Conservation (phyloP, 164 flowering plant genomes). For the Chimonanthus salicifolius region DNA sequence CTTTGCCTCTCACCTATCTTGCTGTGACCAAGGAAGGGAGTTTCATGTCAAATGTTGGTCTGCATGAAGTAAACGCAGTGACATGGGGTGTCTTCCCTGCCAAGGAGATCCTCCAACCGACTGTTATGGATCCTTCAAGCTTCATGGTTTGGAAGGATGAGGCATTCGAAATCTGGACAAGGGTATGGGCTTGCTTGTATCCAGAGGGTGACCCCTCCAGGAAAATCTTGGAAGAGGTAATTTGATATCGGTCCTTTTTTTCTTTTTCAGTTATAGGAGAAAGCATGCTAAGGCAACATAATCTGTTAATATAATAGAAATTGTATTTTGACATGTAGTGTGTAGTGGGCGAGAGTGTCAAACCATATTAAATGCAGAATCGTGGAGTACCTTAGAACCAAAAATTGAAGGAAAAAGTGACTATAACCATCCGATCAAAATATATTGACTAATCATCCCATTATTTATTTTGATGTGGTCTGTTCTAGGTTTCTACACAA, state of each 20-base stretch:
- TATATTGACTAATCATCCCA: no score
- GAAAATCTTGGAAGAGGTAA: constrained; percentile 69
- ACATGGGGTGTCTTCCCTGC: constrained; percentile 98
- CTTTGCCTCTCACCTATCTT: constrained; percentile 62
- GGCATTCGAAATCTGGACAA: constrained; percentile 89
- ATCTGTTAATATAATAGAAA: no score
- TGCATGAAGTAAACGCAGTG: constrained; percentile 67
- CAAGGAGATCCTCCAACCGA: constrained; percentile 88
- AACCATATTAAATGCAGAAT: no score
- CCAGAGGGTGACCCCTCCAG: constrained; percentile 68
- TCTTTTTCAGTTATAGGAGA: no score
- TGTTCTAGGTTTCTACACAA: no score
- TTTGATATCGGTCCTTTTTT: neutral
- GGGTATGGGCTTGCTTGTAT: constrained; percentile 66
- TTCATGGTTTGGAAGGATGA: constrained; percentile 93
- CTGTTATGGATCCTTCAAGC: constrained; percentile 85
- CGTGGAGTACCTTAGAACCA: no score
- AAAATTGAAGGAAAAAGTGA: no score
- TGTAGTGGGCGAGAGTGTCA: no score
- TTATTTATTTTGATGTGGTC: no score
- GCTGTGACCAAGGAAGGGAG: constrained; percentile 72
- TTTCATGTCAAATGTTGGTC: constrained; percentile 43
- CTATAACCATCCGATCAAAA: no score
- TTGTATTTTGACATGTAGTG: no score
- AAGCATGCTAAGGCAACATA: no score